Base-by-base conservation (phyloP, 78 protist genomes). In the Thecamonas trahens region DNA sequence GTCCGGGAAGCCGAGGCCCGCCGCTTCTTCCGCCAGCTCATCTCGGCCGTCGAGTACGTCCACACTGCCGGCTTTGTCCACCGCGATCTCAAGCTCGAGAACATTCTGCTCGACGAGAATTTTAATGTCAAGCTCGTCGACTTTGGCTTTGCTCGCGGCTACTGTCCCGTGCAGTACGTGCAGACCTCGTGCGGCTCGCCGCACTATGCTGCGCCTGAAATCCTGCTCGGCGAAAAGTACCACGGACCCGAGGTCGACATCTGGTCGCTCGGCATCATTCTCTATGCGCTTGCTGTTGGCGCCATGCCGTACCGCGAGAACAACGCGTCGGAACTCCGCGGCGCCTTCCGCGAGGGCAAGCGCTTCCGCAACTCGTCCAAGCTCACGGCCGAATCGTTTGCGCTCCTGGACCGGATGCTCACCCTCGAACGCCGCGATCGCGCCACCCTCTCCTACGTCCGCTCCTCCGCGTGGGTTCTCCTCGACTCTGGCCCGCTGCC, bases 51-150 rank as follows among this genome's bases (percentile, higher is more conserved):
- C 26, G 83, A 70, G 47, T 83, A 77, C 62, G 61, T 72, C 58
- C 88, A 83, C 40, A 50, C 77, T 2, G 65, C 74, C 68, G 37
- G 61, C 29, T 50, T 90, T 31, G 84, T 86, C 8, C 95, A 90
- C 59, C 83, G 95, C 47, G 95, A 85, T 65, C 58, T 85, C 47
- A 84, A 86, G 65, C 92, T 88, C 24, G 95, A 91, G 53, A 91
- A 91, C 61, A 37, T 86, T 22, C 63, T 86, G 22, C 64, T 91
- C 17, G 91, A 85, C 52, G 77, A 67, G 26, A 45, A 8, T 9
- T 34, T 49, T 28, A 83, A 85, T 63, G 77, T 90, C 37, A 86
- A 86, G 59, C 79, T 90, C n/a, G 73, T 78, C 35, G 95, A 90
- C 57, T 90, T 90, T 73, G 95, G 95, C 6, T 68, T 90, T 2